Evolutionary conservation across 2,329 filamentous ascomycete species (phyloP).

Genomic region (Scedosporium aurantiacum): DNA sequence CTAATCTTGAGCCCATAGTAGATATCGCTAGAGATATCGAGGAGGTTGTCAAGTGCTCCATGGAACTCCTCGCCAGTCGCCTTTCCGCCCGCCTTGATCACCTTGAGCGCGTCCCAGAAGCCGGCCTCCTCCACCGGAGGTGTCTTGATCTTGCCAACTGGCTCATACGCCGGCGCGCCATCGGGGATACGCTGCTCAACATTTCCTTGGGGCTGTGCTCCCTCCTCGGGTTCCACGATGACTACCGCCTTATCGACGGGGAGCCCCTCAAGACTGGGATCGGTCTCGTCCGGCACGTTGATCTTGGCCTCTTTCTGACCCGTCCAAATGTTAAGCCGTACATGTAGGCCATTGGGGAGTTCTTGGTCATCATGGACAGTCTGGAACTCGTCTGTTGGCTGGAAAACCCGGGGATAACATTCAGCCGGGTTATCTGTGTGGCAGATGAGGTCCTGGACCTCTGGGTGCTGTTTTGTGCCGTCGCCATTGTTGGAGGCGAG

Average conservation of each 20-base stretch:
- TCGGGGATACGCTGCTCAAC: conserved; percentile 26
- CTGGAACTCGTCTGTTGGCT: conserved; percentile 55
- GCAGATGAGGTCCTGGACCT: conserved; percentile 50
- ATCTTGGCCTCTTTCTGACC: conserved; percentile 56
- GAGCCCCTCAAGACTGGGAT: conserved; percentile 36
- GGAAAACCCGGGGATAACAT: conserved; percentile 56
- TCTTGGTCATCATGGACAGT: conserved; percentile 52
- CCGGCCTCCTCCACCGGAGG: conserved; percentile 14
- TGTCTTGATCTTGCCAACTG: conserved; percentile 6
- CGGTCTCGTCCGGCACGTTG: conserved; percentile 44
- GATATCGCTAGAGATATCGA: conserved; percentile 56
- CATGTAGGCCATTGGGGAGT: conserved; percentile 52
- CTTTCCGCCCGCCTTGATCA: conserved; percentile 33
- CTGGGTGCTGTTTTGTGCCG: conserved; percentile 17
- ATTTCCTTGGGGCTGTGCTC: conserved; percentile 12
- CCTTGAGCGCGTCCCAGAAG: conserved; percentile 36
- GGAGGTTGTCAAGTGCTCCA: conserved; percentile 43
- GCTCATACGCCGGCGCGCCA: conserved; percentile 45
- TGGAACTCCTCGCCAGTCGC: conserved; percentile 27
- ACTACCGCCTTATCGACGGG: conserved; percentile 42
- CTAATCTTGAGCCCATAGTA: conserved; percentile 57
- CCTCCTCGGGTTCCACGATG: conserved; percentile 37
- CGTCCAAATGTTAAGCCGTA: conserved; percentile 53
- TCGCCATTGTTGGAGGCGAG: conserved; percentile 18
- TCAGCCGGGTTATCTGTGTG: conserved; percentile 47